Evolutionary conservation across 1,284 basidiomycete species (phyloP).

Genomic region (Caloboletus inedulis): DNA sequence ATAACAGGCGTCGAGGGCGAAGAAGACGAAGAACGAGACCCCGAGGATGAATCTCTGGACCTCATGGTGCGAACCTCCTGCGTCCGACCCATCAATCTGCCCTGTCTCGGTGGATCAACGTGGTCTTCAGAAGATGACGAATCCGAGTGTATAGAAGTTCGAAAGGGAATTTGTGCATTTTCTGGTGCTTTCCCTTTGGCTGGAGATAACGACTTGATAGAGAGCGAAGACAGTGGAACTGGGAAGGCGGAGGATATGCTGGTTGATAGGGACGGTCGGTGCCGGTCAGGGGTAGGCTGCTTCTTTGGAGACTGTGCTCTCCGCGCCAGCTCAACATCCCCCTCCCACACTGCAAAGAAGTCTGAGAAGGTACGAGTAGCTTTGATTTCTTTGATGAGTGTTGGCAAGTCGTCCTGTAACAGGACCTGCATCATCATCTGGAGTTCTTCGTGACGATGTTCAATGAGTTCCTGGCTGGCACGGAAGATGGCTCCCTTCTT

Average conservation of each 20-base stretch:
- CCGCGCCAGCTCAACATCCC: conserved; percentile 59
- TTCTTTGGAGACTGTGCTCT: conserved; percentile 35
- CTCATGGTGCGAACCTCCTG: conserved; percentile 5
- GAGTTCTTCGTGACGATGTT: conserved; percentile 60
- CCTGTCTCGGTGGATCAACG: conserved; percentile 1
- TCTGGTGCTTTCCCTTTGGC: conserved; percentile 29
- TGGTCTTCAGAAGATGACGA: conserved; percentile 27
- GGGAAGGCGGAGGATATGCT: conserved; percentile 56
- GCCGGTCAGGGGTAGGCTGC: conserved; percentile 3
- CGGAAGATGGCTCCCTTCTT: conserved; percentile 72
- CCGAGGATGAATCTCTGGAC: conserved; percentile 35
- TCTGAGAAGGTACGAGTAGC: conserved; percentile 57
- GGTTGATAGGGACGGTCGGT: conserved; percentile 36
- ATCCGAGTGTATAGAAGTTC: conserved; percentile 17
- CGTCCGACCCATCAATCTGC: conserved; percentile 4
- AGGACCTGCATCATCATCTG: conserved; percentile 54
- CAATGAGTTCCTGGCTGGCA: conserved; percentile 61
- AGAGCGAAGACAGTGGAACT: conserved; percentile 37
- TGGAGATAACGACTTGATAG: conserved; percentile 11
- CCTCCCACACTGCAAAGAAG: conserved; percentile 74
- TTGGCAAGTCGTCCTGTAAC: conserved; percentile 58
- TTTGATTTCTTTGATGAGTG: conserved; percentile 62
- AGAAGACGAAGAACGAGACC: conserved; percentile 33
- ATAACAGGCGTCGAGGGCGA: conserved; percentile 20
- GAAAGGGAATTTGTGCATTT: not conserved